Conservation (phyloP, 1,284 basidiomycete genomes). For the Entoloma clypeatum region DNA sequence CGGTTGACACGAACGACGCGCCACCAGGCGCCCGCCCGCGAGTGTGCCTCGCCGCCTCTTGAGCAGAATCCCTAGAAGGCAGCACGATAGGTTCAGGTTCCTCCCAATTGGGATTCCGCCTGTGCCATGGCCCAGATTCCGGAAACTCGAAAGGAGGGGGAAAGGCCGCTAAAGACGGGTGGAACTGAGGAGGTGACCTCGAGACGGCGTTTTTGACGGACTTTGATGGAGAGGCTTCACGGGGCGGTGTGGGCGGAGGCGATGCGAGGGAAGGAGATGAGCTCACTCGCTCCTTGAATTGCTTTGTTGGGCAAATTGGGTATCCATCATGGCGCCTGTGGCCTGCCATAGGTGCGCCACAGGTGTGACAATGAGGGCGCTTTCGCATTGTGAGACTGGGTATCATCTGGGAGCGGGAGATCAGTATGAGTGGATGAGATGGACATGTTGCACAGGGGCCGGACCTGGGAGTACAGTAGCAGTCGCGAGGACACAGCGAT, state of each 20-base stretch:
- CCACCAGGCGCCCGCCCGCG: constrained; percentile 9
- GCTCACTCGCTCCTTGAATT: background rate
- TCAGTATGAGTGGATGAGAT: background rate
- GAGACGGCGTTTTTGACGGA: constrained; percentile 1
- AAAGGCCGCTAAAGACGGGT: background rate
- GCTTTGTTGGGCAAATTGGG: constrained; percentile 14
- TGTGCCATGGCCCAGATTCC: constrained; percentile 15
- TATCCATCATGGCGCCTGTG: constrained; percentile 18
- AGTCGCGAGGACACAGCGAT: too few species aligned
- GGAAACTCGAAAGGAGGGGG: constrained; percentile 7
- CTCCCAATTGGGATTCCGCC: constrained; percentile 16
- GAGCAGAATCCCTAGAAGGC: background rate
- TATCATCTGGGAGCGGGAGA: background rate
- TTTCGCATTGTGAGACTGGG: constrained; percentile 10
- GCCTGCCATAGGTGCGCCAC: constrained; percentile 22
- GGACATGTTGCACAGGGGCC: background rate
- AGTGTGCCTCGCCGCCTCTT: constrained; percentile 3
- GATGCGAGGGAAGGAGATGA: constrained; percentile 1
- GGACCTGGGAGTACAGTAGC: too few species aligned
- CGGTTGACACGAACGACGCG: constrained; percentile 20
- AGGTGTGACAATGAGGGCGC: constrained; percentile 20
- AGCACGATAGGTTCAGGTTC: constrained; percentile 1
- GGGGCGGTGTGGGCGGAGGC: constrained; percentile 4
- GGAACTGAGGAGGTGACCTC: background rate
- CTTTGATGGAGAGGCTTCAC: constrained; percentile 3